Evolutionary conservation across 352 stramenopile species (phyloP).

Genomic region (Phytophthora sojae): DNA sequence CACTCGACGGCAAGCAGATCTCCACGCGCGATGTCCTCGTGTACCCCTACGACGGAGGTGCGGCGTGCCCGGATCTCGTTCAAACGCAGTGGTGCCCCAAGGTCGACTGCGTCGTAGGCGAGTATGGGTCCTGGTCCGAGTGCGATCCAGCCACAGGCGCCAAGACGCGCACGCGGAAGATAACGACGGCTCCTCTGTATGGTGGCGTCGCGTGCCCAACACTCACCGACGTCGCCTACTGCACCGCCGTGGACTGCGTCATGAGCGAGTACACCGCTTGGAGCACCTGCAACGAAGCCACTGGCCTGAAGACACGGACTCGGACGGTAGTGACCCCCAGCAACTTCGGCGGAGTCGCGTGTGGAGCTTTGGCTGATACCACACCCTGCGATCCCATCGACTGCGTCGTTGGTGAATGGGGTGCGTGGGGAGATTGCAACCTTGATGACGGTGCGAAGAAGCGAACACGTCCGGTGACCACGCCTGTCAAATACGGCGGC

Average conservation of each 20-base stretch:
- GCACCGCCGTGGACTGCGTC: slow-evolving; percentile 46
- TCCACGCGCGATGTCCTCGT: slow-evolving; percentile 50
- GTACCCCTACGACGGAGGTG: slow-evolving; percentile 43
- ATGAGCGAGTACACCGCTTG: slow-evolving; percentile 48
- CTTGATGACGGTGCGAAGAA: slow-evolving; percentile 30
- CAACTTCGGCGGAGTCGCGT: slow-evolving; percentile 39
- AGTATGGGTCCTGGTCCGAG: slow-evolving; percentile 41
- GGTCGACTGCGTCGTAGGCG: slow-evolving; percentile 51
- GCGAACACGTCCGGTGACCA: slow-evolving; percentile 39
- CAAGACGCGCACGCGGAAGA: slow-evolving; percentile 41
- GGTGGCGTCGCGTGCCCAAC: slow-evolving; percentile 37
- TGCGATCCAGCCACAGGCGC: slow-evolving; percentile 49
- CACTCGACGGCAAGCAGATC: slow-evolving; percentile 43
- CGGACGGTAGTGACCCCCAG: slow-evolving; percentile 32
- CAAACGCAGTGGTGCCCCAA: slow-evolving; percentile 54
- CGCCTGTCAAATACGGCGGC: slow-evolving; percentile 36
- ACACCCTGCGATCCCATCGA: slow-evolving; percentile 41
- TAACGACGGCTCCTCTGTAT: slow-evolving; percentile 42
- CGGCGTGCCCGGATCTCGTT: slow-evolving; percentile 40
- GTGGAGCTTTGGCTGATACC: slow-evolving; percentile 33
- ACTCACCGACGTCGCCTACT: slow-evolving; percentile 44
- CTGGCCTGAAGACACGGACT: slow-evolving; percentile 35
- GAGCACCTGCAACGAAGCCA: slow-evolving; percentile 48
- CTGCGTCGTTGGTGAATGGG: slow-evolving; percentile 50
- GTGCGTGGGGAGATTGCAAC: slow-evolving; percentile 41